Evolutionary conservation across 768 basidiomycete species (phyloP).

Genomic region (Phaffia tasmanica): DNA sequence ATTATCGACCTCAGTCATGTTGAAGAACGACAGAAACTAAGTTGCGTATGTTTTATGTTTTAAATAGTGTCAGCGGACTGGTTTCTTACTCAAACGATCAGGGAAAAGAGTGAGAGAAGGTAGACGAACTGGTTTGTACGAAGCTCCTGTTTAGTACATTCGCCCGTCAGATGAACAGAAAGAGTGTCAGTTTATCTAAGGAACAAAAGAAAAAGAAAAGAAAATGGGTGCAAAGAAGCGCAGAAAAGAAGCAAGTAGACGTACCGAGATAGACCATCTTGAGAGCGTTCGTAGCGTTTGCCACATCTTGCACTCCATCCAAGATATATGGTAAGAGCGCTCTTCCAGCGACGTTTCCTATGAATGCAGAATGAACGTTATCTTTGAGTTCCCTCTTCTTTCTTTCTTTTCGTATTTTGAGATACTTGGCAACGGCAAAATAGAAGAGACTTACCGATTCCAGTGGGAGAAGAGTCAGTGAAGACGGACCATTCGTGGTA

Average conservation of each 20-base stretch:
- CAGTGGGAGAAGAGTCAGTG: slow-evolving; percentile 46
- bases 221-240: no score
- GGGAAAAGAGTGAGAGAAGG: not conserved
- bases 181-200: no score
- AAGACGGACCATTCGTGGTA: slow-evolving; percentile 71
- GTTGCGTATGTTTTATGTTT: not conserved
- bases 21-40: slow-evolving; percentile 72
- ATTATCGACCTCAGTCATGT: slow-evolving; percentile 52
- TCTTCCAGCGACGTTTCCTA: slow-evolving; percentile 52
- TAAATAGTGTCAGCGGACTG: no score
- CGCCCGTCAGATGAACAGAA: no score
- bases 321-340: slow-evolving; percentile 65
- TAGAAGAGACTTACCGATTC: slow-evolving; percentile 66
- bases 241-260: not conserved
- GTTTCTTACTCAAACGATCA: not conserved
- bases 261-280: slow-evolving; percentile 61
- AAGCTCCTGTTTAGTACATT: slow-evolving; percentile 40
- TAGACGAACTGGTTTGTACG: slow-evolving; percentile 56
- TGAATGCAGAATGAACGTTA: not conserved
- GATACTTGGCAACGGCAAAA: not conserved
- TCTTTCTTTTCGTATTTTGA: not conserved
- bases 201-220: no score
- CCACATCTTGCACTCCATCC: slow-evolving; percentile 60
- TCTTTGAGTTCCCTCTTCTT: not conserved
- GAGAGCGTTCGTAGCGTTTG: slow-evolving; percentile 66